These are phyloP conservation scores for Aspergillus proliferans DNA, from an alignment of 2,329 filamentous ascomycete genomes.

Conservation along the genomic window DNA sequence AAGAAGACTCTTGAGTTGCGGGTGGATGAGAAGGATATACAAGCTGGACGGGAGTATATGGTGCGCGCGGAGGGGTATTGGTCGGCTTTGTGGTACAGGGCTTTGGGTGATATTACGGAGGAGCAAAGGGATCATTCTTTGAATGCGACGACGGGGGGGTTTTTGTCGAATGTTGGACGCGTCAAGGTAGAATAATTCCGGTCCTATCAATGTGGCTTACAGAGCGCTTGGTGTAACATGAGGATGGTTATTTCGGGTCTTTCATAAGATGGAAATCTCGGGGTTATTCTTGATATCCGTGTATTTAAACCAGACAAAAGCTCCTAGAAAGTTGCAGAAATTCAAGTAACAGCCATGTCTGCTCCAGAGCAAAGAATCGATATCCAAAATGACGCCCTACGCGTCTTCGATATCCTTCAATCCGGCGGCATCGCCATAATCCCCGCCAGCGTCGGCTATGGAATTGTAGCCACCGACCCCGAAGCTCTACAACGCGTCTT, in stretches of 20 bases:
- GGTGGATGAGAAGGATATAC: constrained; percentile 13
- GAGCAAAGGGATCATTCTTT: constrained; percentile 15
- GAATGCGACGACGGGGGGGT: constrained; percentile 16
- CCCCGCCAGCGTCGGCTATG: constrained; percentile 22
- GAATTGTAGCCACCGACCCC: constrained; percentile 14
- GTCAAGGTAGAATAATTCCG: constrained; percentile 11
- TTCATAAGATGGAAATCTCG: too few species aligned
- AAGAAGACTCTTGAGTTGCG: constrained; percentile 20
- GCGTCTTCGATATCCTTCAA: constrained; percentile 16
- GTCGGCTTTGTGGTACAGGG: constrained; percentile 29
- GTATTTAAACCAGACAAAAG: too few species aligned
- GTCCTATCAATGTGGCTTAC: too few species aligned
- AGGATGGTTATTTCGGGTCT: too few species aligned
- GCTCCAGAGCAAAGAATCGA: not conserved
- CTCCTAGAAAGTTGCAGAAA: too few species aligned
- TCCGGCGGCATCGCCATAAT: constrained; percentile 22
- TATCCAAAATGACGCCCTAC: constrained; percentile 11
- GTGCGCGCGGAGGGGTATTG: constrained; percentile 29
- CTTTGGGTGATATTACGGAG: constrained; percentile 16
- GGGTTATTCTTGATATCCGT: too few species aligned
- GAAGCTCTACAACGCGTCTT: constrained; percentile 16
- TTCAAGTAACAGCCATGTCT: too few species aligned
- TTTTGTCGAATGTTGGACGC: constrained; percentile 17
- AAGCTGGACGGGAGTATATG: constrained; percentile 25
- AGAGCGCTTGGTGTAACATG: too few species aligned